Conservation (phyloP, 116 monocot genomes). For the Cymodocea nodosa region DNA sequence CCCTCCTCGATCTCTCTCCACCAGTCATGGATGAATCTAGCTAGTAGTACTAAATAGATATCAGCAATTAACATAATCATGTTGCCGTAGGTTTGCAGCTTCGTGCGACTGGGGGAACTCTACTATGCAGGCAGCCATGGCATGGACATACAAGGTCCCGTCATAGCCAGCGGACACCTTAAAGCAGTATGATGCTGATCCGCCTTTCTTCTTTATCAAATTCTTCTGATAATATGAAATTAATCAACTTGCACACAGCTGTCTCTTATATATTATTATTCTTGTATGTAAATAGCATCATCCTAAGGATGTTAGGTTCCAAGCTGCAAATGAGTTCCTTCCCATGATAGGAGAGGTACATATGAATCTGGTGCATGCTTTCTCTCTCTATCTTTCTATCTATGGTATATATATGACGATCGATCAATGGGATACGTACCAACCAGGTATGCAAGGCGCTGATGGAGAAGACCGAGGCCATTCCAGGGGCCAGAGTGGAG, state of each 20-base stretch:
- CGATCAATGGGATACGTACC: no score
- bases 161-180: constrained; percentile 6
- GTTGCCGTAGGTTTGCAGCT: constrained; percentile 19
- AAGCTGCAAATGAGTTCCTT: constrained; percentile 58
- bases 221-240: background rate
- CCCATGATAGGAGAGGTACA: constrained; percentile 62
- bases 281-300: constrained; percentile 3
- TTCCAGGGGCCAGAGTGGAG: no score
- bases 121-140: constrained; percentile 65
- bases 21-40: no score
- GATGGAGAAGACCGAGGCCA: no score
- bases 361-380: background rate
- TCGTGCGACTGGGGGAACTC: constrained; percentile 34
- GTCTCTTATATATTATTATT: no score
- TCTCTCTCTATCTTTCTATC: no score
- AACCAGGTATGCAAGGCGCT: no score
- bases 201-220: no score
- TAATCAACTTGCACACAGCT: no score
- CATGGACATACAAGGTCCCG: constrained; percentile 49
- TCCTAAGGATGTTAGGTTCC: constrained; percentile 34
- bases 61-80: background rate
- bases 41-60: no score
- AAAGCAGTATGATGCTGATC: constrained; percentile 3
- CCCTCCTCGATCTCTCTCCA: background rate
- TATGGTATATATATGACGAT: no score